Evolutionary conservation across 176 grass and related monocot genomes (phyloP), one percentile per base, ranked within the genome.

Genomic region (Lolium multiflorum): DNA sequence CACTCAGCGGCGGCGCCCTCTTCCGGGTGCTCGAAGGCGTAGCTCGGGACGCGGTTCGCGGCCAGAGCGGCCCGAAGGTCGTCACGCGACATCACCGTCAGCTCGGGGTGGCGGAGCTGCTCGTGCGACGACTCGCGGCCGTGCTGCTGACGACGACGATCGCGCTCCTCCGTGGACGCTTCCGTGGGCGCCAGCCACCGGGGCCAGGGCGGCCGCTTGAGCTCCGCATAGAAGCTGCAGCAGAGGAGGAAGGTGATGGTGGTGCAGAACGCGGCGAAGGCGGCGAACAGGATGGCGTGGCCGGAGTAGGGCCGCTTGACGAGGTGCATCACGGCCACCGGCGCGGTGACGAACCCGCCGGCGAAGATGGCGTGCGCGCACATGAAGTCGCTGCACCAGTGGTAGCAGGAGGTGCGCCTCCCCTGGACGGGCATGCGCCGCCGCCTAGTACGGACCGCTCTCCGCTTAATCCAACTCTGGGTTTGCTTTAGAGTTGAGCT

Each of bases 331-430:
- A 79, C 55, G 61, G 89, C 84, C 12, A 65, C 35, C 55, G 89
- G 73, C 22, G 56, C 35, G 21, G 73, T 83, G 55, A 87, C 3
- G 13, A 90, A 38, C n/a, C 89, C 84, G 89, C 79, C 56, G 41
- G 64, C 79, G 46, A 90, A 82, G 31, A 90, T 11, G 55, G 55
- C 89, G 74, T 90, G 89, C 79, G 84, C 79, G 21, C 82, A 67
- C 0, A 41, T 65, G 74, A 90, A 87, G 74, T 87, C 89, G 84
- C 79, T 11, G 89, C 62, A 38, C 89, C 89, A 90, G 31, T 20
- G 64, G 65, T 38, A 87, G 74, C 89, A 90, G 66, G 41, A 77
- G 37, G 44, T 4, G 44, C 71, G 71, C 43, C 71, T 74, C 37
- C 57, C 31, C 22, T 56, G 63, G 41, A 16, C 73, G 14, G 87